phyloP scores from a whole-genome alignment of 2,329 filamentous ascomycete species.

The Bipolaris zeicola region DNA sequence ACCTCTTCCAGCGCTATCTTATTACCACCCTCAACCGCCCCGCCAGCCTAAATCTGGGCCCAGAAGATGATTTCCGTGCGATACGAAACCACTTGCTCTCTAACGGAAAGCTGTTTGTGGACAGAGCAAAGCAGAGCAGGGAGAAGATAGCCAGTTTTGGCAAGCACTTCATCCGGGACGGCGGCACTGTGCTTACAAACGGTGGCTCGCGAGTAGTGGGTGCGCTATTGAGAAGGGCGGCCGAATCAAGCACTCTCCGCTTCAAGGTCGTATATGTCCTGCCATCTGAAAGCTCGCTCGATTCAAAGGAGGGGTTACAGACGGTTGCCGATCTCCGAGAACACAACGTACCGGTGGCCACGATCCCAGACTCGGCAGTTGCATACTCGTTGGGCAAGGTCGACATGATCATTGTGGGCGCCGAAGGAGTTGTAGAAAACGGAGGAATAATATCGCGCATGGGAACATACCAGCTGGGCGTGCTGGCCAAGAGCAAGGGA shows the following conservation, averaged over 20 bases:
- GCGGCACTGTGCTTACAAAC: constrained; percentile 83
- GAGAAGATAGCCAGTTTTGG: constrained; percentile 82
- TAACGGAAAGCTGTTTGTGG: constrained; percentile 86
- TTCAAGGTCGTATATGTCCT: constrained; percentile 81
- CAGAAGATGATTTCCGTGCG: constrained; percentile 75
- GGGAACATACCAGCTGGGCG: constrained; percentile 84
- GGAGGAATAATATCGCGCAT: constrained; percentile 89
- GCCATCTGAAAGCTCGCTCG: constrained; percentile 38
- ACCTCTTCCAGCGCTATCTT: constrained; percentile 94
- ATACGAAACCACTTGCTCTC: constrained; percentile 82
- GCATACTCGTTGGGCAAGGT: constrained; percentile 80
- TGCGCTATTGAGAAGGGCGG: constrained; percentile 74
- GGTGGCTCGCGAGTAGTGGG: constrained; percentile 86
- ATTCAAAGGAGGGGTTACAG: constrained; percentile 65
- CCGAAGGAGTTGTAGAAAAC: constrained; percentile 90
- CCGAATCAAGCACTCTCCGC: constrained; percentile 67
- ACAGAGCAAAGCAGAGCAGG: constrained; percentile 82
- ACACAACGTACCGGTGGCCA: constrained; percentile 80
- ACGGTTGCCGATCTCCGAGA: constrained; percentile 74
- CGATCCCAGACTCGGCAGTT: constrained; percentile 75
- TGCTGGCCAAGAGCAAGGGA: constrained; percentile 73
- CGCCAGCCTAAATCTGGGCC: constrained; percentile 49
- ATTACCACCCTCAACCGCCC: constrained; percentile 71
- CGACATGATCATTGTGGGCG: constrained; percentile 68
- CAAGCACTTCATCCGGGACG: constrained; percentile 77